Evolutionary conservation across 2,329 filamentous ascomycete species (phyloP).

Genomic region (Neopestalotiopsis clavispora): DNA sequence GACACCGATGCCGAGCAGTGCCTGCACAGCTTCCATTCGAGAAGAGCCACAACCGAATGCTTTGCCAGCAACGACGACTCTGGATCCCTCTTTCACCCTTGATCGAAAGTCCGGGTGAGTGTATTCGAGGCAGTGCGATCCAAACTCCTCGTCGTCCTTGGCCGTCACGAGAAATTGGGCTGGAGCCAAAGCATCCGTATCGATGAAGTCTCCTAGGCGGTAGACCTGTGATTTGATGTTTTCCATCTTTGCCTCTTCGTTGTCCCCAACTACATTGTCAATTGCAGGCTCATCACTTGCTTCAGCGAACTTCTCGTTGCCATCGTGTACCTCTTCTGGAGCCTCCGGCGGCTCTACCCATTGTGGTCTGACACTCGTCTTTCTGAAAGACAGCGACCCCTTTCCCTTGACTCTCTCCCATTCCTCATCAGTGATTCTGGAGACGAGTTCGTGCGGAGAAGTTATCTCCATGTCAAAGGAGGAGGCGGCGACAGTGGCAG

Average conservation of each 20-base stretch:
- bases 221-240: slow-evolving; percentile 42
- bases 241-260: background rate
- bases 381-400: slow-evolving; percentile 21
- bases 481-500: slow-evolving; percentile 51
- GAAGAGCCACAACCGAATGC: slow-evolving; percentile 52
- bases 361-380: slow-evolving; percentile 11
- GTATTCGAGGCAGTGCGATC: slow-evolving; percentile 44
- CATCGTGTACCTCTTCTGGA: background rate
- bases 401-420: slow-evolving; percentile 27
- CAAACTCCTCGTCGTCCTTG: slow-evolving; percentile 38
- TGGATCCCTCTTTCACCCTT: slow-evolving; percentile 38
- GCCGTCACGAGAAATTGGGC: slow-evolving; percentile 40
- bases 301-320: background rate
- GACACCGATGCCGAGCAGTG: slow-evolving; percentile 43
- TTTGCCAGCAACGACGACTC: slow-evolving; percentile 49
- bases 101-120: slow-evolving; percentile 45
- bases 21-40: slow-evolving; percentile 47
- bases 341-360: slow-evolving; percentile 22
- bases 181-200: slow-evolving; percentile 48
- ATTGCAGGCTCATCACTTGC: background rate
- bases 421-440: slow-evolving; percentile 27
- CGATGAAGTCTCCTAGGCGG: slow-evolving; percentile 48
- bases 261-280: background rate
- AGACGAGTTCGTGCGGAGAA: slow-evolving; percentile 39
- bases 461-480: slow-evolving; percentile 49